These are phyloP conservation scores for Carex kokanica DNA, from an alignment of 176 grass and related monocot species.

Conservation along the genomic window DNA sequence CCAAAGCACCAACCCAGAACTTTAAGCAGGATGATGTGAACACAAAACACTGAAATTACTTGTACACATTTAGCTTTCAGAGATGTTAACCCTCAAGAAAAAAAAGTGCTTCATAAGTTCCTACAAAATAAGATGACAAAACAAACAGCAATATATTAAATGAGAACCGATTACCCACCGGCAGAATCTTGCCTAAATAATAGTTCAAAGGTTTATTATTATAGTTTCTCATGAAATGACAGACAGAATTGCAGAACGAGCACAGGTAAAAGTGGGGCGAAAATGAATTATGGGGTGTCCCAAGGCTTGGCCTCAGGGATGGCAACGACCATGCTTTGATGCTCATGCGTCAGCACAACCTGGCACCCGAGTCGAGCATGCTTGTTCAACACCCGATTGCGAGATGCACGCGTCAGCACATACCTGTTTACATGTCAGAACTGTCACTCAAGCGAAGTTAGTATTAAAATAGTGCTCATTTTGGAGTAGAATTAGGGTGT, in stretches of 20 bases:
- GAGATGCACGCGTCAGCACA: constrained; percentile 64
- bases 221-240: constrained; percentile 21
- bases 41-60: constrained; percentile 3
- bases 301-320: constrained; percentile 86
- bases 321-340: constrained; percentile 88
- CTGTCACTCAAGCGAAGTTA: background rate
- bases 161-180: background rate
- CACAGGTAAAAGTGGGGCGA: background rate
- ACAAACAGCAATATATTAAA: background rate
- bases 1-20: background rate
- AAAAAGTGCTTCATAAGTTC: background rate
- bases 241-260: constrained; percentile 28
- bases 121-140: constrained; percentile 2
- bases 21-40: background rate
- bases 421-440: constrained; percentile 33
- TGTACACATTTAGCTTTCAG: background rate
- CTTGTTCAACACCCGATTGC: constrained; percentile 84
- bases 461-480: background rate
- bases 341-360: constrained; percentile 69
- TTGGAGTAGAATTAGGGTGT: too few species aligned
- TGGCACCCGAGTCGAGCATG: constrained; percentile 90
- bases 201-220: constrained; percentile 19
- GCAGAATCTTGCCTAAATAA: constrained; percentile 8
- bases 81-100: background rate
- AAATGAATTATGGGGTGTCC: constrained; percentile 74